phyloP scores from a whole-genome alignment of 1,139 yeast species.

The Saccharomyces hybrid region DNA sequence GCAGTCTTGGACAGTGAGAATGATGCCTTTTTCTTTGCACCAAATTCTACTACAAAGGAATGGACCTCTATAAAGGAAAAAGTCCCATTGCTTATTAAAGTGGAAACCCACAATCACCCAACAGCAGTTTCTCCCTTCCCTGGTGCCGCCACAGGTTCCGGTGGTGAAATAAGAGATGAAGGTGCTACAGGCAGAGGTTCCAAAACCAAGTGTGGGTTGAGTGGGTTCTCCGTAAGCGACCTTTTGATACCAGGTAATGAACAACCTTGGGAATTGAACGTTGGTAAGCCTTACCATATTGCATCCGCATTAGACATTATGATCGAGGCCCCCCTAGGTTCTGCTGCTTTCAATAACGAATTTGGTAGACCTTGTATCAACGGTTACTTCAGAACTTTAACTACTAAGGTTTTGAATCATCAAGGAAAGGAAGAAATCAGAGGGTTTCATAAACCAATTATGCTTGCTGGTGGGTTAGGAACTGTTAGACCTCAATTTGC shows the following conservation, averaged over 20 bases:
- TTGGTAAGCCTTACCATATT: conserved; percentile 89
- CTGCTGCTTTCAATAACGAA: conserved; percentile 97
- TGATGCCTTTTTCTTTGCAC: conserved; percentile 67
- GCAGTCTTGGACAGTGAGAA: conserved; percentile 86
- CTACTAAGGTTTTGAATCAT: conserved; percentile 60
- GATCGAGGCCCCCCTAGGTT: conserved; percentile 96
- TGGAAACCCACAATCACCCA: conserved; percentile 98
- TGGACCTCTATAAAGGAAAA: conserved; percentile 72
- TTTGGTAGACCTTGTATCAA: conserved; percentile 97
- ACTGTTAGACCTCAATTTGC: conserved; percentile 91
- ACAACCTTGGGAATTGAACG: conserved; percentile 88
- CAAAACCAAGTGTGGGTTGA: conserved; percentile 88
- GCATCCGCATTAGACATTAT: conserved; percentile 90
- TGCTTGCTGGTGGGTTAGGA: conserved; percentile 99
- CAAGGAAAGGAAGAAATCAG: conserved; percentile 67
- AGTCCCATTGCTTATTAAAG: conserved; percentile 87
- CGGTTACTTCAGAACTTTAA: conserved; percentile 93
- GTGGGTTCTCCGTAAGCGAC: conserved; percentile 91
- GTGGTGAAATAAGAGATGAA: conserved; percentile 99
- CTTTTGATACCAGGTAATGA: conserved; percentile 72
- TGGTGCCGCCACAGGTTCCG: conserved; percentile 99
- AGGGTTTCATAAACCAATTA: conserved; percentile 97
- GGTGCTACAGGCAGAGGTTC: conserved; percentile 99
- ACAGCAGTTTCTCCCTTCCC: conserved; percentile 98
- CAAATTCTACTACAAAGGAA: conserved; percentile 60